Evolutionary conservation across 345 rosid species (phyloP).

Genomic region (Syzygium jambos): DNA sequence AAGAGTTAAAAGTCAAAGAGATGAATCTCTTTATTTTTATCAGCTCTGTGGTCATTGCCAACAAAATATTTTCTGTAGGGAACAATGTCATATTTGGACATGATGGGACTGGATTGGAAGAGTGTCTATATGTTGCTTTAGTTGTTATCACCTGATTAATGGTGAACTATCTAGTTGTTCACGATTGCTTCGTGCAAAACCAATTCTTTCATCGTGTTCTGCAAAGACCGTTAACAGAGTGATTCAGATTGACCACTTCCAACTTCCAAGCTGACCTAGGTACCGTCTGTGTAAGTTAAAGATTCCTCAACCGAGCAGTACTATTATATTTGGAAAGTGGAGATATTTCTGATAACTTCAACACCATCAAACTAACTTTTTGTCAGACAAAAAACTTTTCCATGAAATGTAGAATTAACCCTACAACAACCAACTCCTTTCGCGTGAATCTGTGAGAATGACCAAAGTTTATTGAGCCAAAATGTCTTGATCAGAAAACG

Average conservation of each 20-base stretch:
- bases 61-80: not conserved
- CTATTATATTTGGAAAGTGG: not conserved
- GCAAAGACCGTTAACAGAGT: not conserved
- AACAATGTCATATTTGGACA: not conserved
- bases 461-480: too few species aligned
- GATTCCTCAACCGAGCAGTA: not conserved
- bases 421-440: too few species aligned
- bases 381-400: not conserved
- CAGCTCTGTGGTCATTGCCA: not conserved
- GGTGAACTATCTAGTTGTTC: not conserved
- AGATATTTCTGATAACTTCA: not conserved
- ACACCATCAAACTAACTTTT: fast-evolving
- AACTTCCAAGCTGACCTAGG: not conserved
- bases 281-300: not conserved
- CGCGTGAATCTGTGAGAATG: too few species aligned
- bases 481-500: too few species aligned
- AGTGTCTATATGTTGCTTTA: not conserved
- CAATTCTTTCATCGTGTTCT: not conserved
- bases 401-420: too few species aligned
- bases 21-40: not conserved
- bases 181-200: not conserved
- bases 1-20: not conserved
- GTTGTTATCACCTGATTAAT: not conserved
- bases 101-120: not conserved
- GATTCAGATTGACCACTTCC: not conserved